Evolutionary conservation across 75 land plant genomes (phyloP).

Genomic region (Pseudotsuga menziesii): DNA sequence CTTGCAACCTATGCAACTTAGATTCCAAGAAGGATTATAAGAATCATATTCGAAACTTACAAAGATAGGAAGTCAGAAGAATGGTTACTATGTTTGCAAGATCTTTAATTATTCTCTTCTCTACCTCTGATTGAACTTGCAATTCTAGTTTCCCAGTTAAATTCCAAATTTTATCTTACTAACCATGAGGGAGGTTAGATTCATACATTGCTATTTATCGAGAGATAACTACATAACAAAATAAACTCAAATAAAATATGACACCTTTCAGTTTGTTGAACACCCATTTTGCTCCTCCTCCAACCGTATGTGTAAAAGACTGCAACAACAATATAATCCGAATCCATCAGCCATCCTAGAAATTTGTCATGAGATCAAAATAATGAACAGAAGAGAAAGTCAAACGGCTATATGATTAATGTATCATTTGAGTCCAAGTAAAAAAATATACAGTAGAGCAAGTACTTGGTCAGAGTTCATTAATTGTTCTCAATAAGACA

Average conservation of each 20-base stretch:
- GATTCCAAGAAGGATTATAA: too few species aligned
- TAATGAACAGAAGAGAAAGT: slow-evolving; percentile 1
- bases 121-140: too few species aligned
- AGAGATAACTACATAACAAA: neutral
- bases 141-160: too few species aligned
- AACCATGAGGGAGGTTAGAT: too few species aligned
- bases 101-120: too few species aligned
- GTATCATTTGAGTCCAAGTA: neutral
- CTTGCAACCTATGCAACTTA: too few species aligned
- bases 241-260: neutral
- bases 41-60: too few species aligned
- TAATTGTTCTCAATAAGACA: neutral
- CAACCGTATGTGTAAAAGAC: slow-evolving; percentile 39
- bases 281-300: slow-evolving; percentile 53
- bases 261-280: slow-evolving; percentile 49
- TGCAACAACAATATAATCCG: slow-evolving; percentile 13
- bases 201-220: neutral
- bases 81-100: too few species aligned
- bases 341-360: neutral
- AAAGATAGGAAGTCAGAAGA: too few species aligned
- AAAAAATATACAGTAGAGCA: neutral
- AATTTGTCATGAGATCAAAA: neutral
- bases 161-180: too few species aligned
- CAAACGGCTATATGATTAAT: neutral
- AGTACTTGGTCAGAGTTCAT: neutral